A percentile compares a stretch with the other conserved stretches of the same genome.
Conservation (phyloP, 495 filamentous ascomycete species). For the Penicillium manginii region DNA sequence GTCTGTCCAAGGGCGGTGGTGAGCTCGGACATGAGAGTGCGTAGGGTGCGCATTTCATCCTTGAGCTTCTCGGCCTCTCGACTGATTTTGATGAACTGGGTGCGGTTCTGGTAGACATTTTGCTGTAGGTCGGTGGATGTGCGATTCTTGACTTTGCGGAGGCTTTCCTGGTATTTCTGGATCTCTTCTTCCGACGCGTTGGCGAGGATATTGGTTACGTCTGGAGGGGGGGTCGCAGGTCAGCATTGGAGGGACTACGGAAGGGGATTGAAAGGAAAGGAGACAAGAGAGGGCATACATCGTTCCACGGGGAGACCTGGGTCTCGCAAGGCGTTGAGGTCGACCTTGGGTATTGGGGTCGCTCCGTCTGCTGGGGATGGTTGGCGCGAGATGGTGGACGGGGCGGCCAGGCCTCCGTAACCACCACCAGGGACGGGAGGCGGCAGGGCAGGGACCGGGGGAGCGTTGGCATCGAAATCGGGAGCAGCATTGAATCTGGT, state of each 20-base stretch:
- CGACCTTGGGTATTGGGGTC: constrained; percentile 55
- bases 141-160: constrained; percentile 78
- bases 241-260: background rate
- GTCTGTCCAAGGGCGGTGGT: constrained; percentile 76
- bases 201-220: constrained; percentile 78
- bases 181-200: constrained; percentile 96
- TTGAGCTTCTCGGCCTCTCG: constrained; percentile 99
- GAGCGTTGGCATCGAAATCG: constrained; percentile 65
- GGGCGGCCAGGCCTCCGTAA: constrained; percentile 46
- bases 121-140: constrained; percentile 90
- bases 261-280: too few relatives aligned
- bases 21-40: constrained; percentile 86
- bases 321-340: constrained; percentile 76
- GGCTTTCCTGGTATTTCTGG: constrained; percentile 72
- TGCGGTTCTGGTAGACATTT: constrained; percentile 96
- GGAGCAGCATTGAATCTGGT: constrained; percentile 82
- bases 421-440: constrained; percentile 49
- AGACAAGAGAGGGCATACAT: constrained; percentile 43
- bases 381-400: constrained; percentile 50
- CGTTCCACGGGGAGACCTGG: constrained; percentile 72
- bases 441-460: constrained; percentile 66
- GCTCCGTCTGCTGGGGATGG: constrained; percentile 42
- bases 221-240: constrained; percentile 36
- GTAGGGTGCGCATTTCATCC: constrained; percentile 88
- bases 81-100: constrained; percentile 98